phyloP scores from a whole-genome alignment of 1,284 basidiomycete species.

The Tilletia setariae region DNA sequence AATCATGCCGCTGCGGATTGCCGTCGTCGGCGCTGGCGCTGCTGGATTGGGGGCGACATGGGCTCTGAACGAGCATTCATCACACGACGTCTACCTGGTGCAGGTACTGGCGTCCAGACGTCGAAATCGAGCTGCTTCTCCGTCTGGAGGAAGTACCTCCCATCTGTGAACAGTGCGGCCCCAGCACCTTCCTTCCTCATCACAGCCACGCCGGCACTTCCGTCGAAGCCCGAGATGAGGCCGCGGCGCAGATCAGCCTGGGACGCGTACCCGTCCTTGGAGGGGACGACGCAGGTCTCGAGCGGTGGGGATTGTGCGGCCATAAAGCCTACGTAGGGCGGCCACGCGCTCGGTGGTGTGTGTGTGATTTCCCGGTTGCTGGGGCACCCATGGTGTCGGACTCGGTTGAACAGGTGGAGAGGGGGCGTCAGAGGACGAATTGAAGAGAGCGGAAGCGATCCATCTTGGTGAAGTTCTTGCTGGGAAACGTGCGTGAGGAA shows the following conservation, averaged over 20 bases:
- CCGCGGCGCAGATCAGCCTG: constrained; percentile 70
- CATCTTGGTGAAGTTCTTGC: background rate
- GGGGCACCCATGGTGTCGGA: constrained; percentile 44
- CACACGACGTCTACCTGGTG: constrained; percentile 76
- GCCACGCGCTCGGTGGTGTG: constrained; percentile 41
- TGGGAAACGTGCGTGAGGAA: too few relatives aligned
- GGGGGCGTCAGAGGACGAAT: background rate
- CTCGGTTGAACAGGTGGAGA: constrained; percentile 4
- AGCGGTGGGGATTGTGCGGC: constrained; percentile 27
- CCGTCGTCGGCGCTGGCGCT: constrained; percentile 74
- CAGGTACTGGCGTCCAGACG: constrained; percentile 86
- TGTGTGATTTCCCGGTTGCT: constrained; percentile 41
- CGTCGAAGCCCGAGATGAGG: constrained; percentile 85
- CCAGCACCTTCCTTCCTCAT: constrained; percentile 36
- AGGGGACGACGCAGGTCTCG: constrained; percentile 53
- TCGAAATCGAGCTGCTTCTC: constrained; percentile 74
- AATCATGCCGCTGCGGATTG: constrained; percentile 58
- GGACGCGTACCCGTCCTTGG: constrained; percentile 68
- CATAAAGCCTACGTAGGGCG: constrained; percentile 41
- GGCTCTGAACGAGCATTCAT: constrained; percentile 75
- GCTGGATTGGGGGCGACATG: constrained; percentile 74
- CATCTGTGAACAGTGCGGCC: constrained; percentile 78
- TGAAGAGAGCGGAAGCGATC: constrained; percentile 3
- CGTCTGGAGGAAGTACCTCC: constrained; percentile 89
- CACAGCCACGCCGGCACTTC: constrained; percentile 73